Percentiles rank a stretch among this genome's conserved stretches.
These are phyloP conservation scores for Aspergillus incahuasiensis DNA, from an alignment of 495 filamentous ascomycete species.

Conservation along the genomic window DNA sequence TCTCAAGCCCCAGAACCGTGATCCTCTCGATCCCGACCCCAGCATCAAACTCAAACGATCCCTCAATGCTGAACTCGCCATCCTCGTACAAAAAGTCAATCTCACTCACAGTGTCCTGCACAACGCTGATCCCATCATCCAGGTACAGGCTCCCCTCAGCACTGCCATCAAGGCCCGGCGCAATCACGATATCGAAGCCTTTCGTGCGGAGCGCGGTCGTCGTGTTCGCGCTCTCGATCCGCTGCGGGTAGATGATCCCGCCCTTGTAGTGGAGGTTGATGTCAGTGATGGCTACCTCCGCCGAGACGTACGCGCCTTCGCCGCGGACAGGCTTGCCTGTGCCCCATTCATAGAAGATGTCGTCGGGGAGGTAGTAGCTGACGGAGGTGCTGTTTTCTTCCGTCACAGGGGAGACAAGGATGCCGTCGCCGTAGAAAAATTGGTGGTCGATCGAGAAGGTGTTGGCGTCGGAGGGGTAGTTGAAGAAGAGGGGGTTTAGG, in stretches of 20 bases:
- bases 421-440: conserved; percentile 67
- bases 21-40: conserved; percentile 51
- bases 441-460: conserved; percentile 59
- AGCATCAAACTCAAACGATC: conserved; percentile 47
- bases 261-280: conserved; percentile 72
- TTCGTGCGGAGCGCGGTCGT: conserved; percentile 62
- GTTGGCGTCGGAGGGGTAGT: conserved; percentile 62
- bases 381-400: conserved; percentile 59
- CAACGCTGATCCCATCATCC: conserved; percentile 52
- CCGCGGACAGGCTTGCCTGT: conserved; percentile 56
- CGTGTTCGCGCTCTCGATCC: conserved; percentile 59
- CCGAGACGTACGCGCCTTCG: conserved; percentile 45
- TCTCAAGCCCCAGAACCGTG: conserved; percentile 46
- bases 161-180: conserved; percentile 47
- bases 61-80: conserved; percentile 46
- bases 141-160: conserved; percentile 54
- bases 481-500: conserved; percentile 65
- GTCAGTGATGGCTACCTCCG: conserved; percentile 52
- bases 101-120: conserved; percentile 42
- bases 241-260: conserved; percentile 63
- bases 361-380: conserved; percentile 69
- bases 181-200: conserved; percentile 66
- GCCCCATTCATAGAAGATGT: conserved; percentile 74
- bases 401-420: conserved; percentile 70
- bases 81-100: conserved; percentile 50